Evolutionary conservation across 208 protist species (phyloP).

Genomic region (Histomonas meleagridis): DNA sequence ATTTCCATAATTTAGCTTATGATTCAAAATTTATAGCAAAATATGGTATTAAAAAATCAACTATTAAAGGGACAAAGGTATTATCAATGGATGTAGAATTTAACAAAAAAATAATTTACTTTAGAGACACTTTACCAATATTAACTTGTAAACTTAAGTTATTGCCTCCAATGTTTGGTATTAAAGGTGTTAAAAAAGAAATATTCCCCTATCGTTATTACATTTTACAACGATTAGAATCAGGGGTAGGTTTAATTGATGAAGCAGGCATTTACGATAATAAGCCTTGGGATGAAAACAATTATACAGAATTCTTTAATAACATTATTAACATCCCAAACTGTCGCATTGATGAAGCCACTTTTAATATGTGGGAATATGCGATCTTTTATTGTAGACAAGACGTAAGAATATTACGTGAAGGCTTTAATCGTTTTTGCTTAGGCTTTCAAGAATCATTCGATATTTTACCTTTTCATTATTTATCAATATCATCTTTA

Average conservation of each 20-base stretch:
- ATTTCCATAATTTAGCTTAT: slow-evolving; percentile 21
- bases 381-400: neutral
- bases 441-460: neutral
- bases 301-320: neutral
- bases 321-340: neutral
- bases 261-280: neutral
- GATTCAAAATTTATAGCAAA: neutral
- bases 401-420: neutral
- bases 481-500: neutral
- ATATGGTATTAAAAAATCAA: neutral
- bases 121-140: neutral
- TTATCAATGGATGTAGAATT: neutral
- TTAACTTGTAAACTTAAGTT: neutral
- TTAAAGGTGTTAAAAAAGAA: neutral
- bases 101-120: neutral
- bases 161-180: neutral
- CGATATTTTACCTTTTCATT: neutral
- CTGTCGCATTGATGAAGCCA: neutral
- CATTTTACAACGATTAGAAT: neutral
- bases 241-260: neutral
- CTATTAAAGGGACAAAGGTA: neutral
- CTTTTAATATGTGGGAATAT: slow-evolving; percentile 10
- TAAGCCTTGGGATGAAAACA: neutral
- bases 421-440: slow-evolving; percentile 24
- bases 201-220: neutral